phyloP scores from a whole-genome alignment of 306 rosid genomes.

The Pterocarpus santalinus region DNA sequence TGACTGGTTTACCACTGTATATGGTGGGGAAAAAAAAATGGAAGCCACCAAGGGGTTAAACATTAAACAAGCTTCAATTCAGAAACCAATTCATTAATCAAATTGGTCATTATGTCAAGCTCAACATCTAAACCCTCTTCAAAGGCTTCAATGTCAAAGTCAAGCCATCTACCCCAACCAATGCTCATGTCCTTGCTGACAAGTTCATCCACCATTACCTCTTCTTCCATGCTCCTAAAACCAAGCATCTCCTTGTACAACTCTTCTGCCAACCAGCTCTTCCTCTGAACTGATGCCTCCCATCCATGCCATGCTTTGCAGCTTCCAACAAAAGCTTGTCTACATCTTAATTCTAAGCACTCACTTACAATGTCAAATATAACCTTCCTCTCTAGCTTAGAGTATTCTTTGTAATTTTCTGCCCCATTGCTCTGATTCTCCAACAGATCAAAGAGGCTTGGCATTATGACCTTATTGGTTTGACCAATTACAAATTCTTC shows the following conservation, averaged over 20 bases:
- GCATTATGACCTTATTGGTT: slow-evolving; percentile 52
- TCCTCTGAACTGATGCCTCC: slow-evolving; percentile 49
- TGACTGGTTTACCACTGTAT: slow-evolving; percentile 9
- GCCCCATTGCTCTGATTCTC: slow-evolving; percentile 54
- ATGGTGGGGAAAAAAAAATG: neutral
- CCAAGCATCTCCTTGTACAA: slow-evolving; percentile 58
- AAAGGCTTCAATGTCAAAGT: slow-evolving; percentile 61
- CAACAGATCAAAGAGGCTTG: slow-evolving; percentile 66
- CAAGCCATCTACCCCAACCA: slow-evolving; percentile 66
- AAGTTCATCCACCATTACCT: slow-evolving; percentile 68
- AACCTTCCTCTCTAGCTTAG: slow-evolving; percentile 55
- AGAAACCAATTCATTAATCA: slow-evolving; percentile 66
- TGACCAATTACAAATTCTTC: slow-evolving; percentile 65
- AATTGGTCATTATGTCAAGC: slow-evolving; percentile 50
- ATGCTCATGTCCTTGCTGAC: slow-evolving; percentile 78
- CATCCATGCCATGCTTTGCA: slow-evolving; percentile 56
- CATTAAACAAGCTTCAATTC: slow-evolving; percentile 54
- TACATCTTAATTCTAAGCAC: slow-evolving; percentile 57
- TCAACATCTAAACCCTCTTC: slow-evolving; percentile 69
- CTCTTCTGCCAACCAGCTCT: slow-evolving; percentile 61
- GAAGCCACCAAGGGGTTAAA: slow-evolving; percentile 25
- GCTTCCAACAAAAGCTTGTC: slow-evolving; percentile 57
- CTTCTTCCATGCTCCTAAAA: slow-evolving; percentile 64
- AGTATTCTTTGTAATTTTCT: slow-evolving; percentile 53
- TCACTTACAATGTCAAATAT: slow-evolving; percentile 67